Conservation (phyloP, 1,139 yeast species). For the Suhomyces coccinellae region DNA sequence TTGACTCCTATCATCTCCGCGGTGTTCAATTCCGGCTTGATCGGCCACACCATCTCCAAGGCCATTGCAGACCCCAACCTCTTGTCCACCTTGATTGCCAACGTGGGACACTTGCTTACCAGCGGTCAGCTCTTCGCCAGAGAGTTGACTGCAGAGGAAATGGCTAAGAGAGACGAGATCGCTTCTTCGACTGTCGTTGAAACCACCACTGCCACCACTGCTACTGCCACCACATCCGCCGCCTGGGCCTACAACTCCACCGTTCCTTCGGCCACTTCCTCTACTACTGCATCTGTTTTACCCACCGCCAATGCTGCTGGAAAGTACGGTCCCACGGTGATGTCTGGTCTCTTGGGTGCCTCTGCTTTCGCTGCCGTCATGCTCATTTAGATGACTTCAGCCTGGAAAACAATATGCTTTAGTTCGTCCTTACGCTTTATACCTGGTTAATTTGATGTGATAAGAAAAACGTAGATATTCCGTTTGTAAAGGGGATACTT, state of each 20-base stretch:
- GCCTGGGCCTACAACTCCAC: background rate
- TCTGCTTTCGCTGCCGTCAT: slow-evolving; percentile 8
- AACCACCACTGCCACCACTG: background rate
- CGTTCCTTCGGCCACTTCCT: slow-evolving; percentile 2
- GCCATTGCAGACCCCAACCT: slow-evolving; percentile 30
- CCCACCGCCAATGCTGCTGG: slow-evolving; percentile 3
- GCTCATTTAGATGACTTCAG: slow-evolving; percentile 5
- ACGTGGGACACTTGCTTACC: slow-evolving; percentile 22
- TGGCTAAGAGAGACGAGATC: background rate
- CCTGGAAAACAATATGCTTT: slow-evolving; percentile 1
- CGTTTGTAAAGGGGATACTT: too few relatives aligned
- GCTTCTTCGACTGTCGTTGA: background rate
- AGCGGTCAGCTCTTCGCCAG: slow-evolving; percentile 15
- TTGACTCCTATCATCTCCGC: slow-evolving; percentile 26
- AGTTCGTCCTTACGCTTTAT: slow-evolving; percentile 3
- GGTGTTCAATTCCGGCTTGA: slow-evolving; percentile 28
- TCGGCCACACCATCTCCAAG: slow-evolving; percentile 26
- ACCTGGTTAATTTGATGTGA: background rate
- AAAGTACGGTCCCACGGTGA: slow-evolving; percentile 3
- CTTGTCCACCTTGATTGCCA: slow-evolving; percentile 25
- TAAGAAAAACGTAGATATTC: too few relatives aligned
- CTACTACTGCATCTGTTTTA: slow-evolving; percentile 2
- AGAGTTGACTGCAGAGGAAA: slow-evolving; percentile 19
- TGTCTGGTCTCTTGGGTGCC: slow-evolving; percentile 10
- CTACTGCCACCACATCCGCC: background rate